Evolutionary conservation across 352 stramenopile genomes (phyloP).

Genomic region (Globisporangium megalacanthum): DNA sequence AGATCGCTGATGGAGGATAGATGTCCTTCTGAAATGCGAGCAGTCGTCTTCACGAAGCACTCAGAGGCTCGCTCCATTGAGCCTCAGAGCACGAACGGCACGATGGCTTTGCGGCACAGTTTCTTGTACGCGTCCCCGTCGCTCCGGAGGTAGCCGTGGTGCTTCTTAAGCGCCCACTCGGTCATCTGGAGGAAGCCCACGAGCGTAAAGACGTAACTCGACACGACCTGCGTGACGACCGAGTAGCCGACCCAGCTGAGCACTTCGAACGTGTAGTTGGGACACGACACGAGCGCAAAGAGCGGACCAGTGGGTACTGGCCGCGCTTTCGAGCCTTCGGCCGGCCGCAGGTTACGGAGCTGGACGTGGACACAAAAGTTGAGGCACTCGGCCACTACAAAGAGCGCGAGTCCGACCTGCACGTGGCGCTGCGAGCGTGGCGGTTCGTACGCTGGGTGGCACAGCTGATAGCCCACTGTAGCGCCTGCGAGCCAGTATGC

Average conservation of each 20-base stretch:
- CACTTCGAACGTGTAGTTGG: slow-evolving; percentile 91
- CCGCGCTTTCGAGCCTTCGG: slow-evolving; percentile 67
- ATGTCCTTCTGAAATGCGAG: too few relatives aligned
- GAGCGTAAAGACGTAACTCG: slow-evolving; percentile 82
- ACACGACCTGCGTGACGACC: slow-evolving; percentile 78
- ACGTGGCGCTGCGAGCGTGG: slow-evolving; percentile 49
- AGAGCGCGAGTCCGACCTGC: slow-evolving; percentile 49
- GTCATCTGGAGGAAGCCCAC: slow-evolving; percentile 85
- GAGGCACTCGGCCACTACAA: slow-evolving; percentile 67
- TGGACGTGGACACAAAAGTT: slow-evolving; percentile 86
- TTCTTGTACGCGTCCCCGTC: slow-evolving; percentile 88
- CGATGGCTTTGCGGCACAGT: slow-evolving; percentile 76
- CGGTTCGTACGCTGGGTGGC: slow-evolving; percentile 59
- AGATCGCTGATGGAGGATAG: too few relatives aligned
- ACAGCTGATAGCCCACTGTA: slow-evolving; percentile 81
- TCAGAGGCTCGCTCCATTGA: background rate
- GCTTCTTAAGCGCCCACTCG: slow-evolving; percentile 89
- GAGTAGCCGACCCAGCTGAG: slow-evolving; percentile 87
- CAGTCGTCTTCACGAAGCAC: background rate
- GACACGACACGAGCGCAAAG: slow-evolving; percentile 84
- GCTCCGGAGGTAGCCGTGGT: slow-evolving; percentile 81
- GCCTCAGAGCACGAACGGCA: slow-evolving; percentile 78
- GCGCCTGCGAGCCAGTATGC: slow-evolving; percentile 88
- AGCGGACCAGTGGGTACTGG: slow-evolving; percentile 66
- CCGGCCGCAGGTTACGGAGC: slow-evolving; percentile 70